These are phyloP conservation scores for Castanea mollissima DNA, from an alignment of 306 rosid genomes.

Conservation along the genomic window DNA sequence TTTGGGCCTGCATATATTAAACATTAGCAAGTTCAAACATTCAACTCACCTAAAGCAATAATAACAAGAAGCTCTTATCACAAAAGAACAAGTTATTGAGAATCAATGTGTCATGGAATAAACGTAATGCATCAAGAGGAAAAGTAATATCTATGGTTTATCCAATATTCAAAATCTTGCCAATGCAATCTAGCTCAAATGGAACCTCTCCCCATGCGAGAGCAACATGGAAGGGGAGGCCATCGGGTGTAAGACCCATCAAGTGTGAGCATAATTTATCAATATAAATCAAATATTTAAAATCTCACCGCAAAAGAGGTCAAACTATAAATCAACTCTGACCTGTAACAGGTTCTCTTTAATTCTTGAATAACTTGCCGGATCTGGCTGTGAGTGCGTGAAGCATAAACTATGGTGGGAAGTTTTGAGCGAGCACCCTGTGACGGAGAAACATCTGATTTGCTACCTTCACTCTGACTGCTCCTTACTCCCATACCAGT, in stretches of 20 bases:
- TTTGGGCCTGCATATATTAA: slow-evolving; percentile 69
- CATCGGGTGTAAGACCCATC: no score
- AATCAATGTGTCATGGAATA: neutral
- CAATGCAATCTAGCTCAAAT: no score
- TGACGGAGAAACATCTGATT: slow-evolving; percentile 30
- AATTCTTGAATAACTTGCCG: slow-evolving; percentile 93
- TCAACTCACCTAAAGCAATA: neutral
- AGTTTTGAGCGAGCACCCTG: slow-evolving; percentile 35
- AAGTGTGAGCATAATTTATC: no score
- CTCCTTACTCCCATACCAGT: slow-evolving; percentile 44
- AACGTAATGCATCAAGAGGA: neutral
- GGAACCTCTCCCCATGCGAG: no score
- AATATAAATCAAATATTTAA: neutral
- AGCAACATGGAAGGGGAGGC: no score
- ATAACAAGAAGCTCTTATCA: neutral
- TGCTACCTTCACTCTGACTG: slow-evolving; percentile 39
- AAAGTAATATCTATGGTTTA: neutral
- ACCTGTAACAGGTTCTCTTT: slow-evolving; percentile 87
- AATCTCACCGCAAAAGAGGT: neutral
- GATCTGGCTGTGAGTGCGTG: slow-evolving; percentile 97
- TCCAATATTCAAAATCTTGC: neutral
- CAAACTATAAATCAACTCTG: slow-evolving; percentile 16
- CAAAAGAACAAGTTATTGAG: neutral
- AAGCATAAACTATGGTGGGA: slow-evolving; percentile 74
- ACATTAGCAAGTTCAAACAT: slow-evolving; percentile 4